A percentile compares a stretch with the other conserved stretches of the same genome.
Evolutionary conservation across 1,284 basidiomycete genomes (phyloP).

Genomic region (Trichosporon ovoides): DNA sequence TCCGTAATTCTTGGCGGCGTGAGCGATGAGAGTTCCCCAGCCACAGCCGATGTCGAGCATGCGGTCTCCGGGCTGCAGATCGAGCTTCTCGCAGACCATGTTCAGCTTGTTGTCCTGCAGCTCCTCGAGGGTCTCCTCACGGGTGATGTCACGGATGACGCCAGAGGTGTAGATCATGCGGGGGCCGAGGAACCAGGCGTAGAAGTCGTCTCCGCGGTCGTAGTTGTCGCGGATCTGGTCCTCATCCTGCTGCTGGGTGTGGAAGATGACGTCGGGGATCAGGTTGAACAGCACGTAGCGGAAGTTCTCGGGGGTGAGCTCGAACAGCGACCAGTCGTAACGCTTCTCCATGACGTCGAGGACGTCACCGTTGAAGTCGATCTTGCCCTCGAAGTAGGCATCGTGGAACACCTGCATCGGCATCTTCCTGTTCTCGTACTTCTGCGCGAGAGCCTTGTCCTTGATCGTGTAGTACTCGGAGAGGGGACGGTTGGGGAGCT

Average conservation of each 20-base stretch:
- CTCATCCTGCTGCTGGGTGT: slow-evolving; percentile 85
- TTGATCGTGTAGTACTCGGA: slow-evolving; percentile 88
- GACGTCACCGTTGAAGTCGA: slow-evolving; percentile 95
- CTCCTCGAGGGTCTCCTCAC: slow-evolving; percentile 82
- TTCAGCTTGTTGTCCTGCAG: slow-evolving; percentile 98
- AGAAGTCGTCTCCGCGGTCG: slow-evolving; percentile 94
- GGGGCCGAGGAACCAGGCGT: slow-evolving; percentile 62
- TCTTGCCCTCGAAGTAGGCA: slow-evolving; percentile 93
- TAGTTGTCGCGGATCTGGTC: slow-evolving; percentile 96
- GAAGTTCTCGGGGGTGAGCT: slow-evolving; percentile 62
- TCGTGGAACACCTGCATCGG: slow-evolving; percentile 98
- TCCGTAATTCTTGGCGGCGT: slow-evolving; percentile 94
- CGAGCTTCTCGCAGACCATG: slow-evolving; percentile 90
- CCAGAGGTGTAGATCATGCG: slow-evolving; percentile 84
- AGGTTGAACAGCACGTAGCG: slow-evolving; percentile 86
- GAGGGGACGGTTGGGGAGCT: slow-evolving; percentile 77
- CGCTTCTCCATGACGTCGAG: slow-evolving; percentile 89
- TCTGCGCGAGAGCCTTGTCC: slow-evolving; percentile 69
- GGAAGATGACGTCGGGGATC: slow-evolving; percentile 86
- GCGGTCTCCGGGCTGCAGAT: slow-evolving; percentile 73
- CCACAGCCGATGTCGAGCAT: slow-evolving; percentile 92
- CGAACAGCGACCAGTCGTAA: slow-evolving; percentile 92
- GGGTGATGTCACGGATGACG: slow-evolving; percentile 68
- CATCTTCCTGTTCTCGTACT: slow-evolving; percentile 80
- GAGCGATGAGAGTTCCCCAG: slow-evolving; percentile 93